phyloP scores from a whole-genome alignment of 1,284 basidiomycete species.

The Microbotryomycetes sp. region DNA sequence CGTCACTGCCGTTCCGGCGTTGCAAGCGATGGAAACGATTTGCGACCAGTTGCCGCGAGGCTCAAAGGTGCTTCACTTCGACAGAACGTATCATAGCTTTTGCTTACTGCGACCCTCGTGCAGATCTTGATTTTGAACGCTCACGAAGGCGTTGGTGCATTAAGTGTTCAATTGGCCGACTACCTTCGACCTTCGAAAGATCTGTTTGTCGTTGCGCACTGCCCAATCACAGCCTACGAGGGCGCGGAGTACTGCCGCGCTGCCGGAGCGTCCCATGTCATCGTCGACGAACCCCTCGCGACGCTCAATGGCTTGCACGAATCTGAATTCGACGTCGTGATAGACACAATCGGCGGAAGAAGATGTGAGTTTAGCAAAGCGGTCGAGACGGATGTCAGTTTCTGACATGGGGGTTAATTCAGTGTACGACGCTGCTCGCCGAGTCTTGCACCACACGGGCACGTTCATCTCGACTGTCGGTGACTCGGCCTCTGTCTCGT shows the following conservation, averaged over 20 bases:
- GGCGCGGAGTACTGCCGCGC: constrained; percentile 39
- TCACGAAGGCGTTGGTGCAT: constrained; percentile 42
- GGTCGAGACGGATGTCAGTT: background rate
- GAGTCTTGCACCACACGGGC: constrained; percentile 41
- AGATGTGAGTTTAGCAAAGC: constrained; percentile 10
- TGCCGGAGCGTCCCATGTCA: constrained; percentile 43
- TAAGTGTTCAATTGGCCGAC: constrained; percentile 42
- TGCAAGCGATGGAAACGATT: constrained; percentile 42
- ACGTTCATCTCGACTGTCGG: constrained; percentile 36
- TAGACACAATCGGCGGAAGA: constrained; percentile 33
- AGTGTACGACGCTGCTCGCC: constrained; percentile 43
- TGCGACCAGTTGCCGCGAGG: constrained; percentile 40
- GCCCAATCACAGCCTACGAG: constrained; percentile 38
- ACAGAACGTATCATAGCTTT: background rate
- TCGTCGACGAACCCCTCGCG: constrained; percentile 43
- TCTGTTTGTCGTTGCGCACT: constrained; percentile 43
- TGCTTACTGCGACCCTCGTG: background rate
- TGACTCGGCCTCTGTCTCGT: constrained; percentile 35
- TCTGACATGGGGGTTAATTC: constrained; percentile 21
- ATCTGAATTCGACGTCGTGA: constrained; percentile 41
- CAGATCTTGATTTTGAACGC: constrained; percentile 44
- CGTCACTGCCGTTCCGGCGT: constrained; percentile 40
- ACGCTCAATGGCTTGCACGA: constrained; percentile 43
- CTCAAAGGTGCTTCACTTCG: constrained; percentile 26
- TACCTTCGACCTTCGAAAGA: constrained; percentile 36